Evolutionary conservation across 805 yeast species (phyloP).

Genomic region (Candida nemodendra): DNA sequence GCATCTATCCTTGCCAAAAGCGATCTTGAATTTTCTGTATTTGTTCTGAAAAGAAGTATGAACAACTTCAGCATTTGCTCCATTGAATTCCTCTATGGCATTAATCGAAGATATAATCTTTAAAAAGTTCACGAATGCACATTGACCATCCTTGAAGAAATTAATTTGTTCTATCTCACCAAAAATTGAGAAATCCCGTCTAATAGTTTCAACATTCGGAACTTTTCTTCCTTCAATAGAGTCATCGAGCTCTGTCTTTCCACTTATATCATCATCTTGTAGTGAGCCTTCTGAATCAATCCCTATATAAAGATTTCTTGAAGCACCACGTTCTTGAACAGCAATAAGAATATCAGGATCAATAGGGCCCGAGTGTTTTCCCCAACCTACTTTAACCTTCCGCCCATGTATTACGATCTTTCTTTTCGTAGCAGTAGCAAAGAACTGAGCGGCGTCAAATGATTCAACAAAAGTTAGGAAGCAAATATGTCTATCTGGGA

Average conservation of each 20-base stretch:
- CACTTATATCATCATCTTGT: conserved; percentile 31
- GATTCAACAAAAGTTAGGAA: conserved; percentile 70
- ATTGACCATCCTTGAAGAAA: conserved; percentile 62
- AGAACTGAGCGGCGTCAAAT: conserved; percentile 63
- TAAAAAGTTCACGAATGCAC: conserved; percentile 74
- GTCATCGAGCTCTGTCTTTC: conserved; percentile 21
- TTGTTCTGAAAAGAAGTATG: conserved; percentile 41
- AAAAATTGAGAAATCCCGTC: conserved; percentile 59
- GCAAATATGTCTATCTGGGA: conserved; percentile 54
- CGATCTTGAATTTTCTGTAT: conserved; percentile 56
- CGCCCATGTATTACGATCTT: conserved; percentile 62
- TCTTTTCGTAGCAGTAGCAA: conserved; percentile 47
- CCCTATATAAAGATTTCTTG: conserved; percentile 76
- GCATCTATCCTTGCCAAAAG: conserved; percentile 73
- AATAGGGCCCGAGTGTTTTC: conserved; percentile 63
- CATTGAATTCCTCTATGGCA: conserved; percentile 58
- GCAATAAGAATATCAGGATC: conserved; percentile 55
- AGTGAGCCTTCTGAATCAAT: conserved; percentile 41
- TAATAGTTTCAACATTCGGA: conserved; percentile 49
- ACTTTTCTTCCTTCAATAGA: conserved; percentile 25
- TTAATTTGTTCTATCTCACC: conserved; percentile 80
- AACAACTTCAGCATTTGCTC: conserved; percentile 32
- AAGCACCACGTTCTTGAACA: conserved; percentile 61
- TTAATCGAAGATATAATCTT: conserved; percentile 62
- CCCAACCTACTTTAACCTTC: conserved; percentile 71